Conservation (phyloP, 768 basidiomycete species). For the Suillus hirtellus region DNA sequence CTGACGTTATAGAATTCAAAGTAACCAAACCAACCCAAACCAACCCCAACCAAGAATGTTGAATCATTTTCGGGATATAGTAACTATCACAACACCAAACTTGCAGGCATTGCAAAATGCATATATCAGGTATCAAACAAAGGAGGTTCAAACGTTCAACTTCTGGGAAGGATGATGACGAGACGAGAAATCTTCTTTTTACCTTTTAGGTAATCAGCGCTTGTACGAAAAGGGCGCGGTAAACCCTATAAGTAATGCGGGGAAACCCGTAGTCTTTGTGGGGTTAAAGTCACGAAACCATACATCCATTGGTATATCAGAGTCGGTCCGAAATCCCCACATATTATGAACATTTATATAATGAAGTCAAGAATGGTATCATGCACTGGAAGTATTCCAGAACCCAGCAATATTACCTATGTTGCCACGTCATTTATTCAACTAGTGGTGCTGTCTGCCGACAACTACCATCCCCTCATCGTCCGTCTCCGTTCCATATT, state of each 20-base stretch:
- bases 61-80: not conserved
- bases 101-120: not conserved
- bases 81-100: not conserved
- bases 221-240: not conserved
- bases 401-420: not conserved
- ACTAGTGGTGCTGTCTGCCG: constrained; percentile 48
- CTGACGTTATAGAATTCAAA: not conserved
- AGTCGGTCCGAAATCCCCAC: constrained; percentile 8
- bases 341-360: constrained; percentile 17
- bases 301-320: constrained; percentile 10
- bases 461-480: constrained; percentile 85
- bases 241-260: constrained; percentile 5
- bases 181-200: not conserved
- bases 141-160: not conserved
- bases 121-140: not conserved
- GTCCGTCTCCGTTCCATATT: constrained; percentile 73
- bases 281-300: constrained; percentile 11
- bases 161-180: not conserved
- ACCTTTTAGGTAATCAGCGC: not conserved
- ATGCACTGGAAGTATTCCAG: not conserved
- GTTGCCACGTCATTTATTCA: too few species aligned
- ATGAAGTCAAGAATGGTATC: constrained; percentile 11
- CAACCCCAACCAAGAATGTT: not conserved
- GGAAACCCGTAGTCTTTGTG: constrained; percentile 12
- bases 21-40: not conserved